A percentile compares a stretch with the other conserved stretches of the same genome.
phyloP scores from a whole-genome alignment of 768 basidiomycete species.

The Mycena capillaripes region DNA sequence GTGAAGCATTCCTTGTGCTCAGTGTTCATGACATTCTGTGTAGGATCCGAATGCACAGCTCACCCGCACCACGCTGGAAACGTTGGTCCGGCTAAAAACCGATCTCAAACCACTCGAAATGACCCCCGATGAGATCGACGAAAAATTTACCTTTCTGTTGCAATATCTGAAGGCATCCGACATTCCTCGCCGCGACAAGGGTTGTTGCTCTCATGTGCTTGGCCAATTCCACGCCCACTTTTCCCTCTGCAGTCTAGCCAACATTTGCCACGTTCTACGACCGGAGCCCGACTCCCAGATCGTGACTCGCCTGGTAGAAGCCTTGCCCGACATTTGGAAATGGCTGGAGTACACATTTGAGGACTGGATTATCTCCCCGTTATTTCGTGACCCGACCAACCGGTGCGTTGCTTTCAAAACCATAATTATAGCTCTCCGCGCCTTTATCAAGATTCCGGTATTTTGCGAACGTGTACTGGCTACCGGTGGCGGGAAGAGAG shows the following conservation, averaged over 20 bases:
- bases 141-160: slow-evolving; percentile 8
- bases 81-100: not conserved
- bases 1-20: not conserved
- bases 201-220: slow-evolving; percentile 28
- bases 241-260: slow-evolving; percentile 19
- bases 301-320: slow-evolving; percentile 19
- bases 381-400: slow-evolving; percentile 15
- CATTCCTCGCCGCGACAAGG: slow-evolving; percentile 25
- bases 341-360: slow-evolving; percentile 34
- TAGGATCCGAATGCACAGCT: slow-evolving; percentile 32
- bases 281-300: slow-evolving; percentile 29
- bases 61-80: slow-evolving; percentile 17
- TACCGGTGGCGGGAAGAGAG: slow-evolving; percentile 4
- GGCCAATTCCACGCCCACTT: slow-evolving; percentile 34
- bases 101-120: slow-evolving; percentile 18
- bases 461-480: slow-evolving; percentile 28
- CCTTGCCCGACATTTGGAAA: slow-evolving; percentile 32
- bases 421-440: slow-evolving; percentile 30
- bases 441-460: slow-evolving; percentile 33
- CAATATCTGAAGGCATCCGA: slow-evolving; percentile 30
- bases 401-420: slow-evolving; percentile 24
- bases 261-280: slow-evolving; percentile 26
- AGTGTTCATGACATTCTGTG: not conserved
- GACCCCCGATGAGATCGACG: slow-evolving; percentile 27
- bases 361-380: slow-evolving; percentile 33